These are phyloP conservation scores for Fraxinus sp. DNA, from an alignment of 305 asterid genomes.

Conservation along the genomic window DNA sequence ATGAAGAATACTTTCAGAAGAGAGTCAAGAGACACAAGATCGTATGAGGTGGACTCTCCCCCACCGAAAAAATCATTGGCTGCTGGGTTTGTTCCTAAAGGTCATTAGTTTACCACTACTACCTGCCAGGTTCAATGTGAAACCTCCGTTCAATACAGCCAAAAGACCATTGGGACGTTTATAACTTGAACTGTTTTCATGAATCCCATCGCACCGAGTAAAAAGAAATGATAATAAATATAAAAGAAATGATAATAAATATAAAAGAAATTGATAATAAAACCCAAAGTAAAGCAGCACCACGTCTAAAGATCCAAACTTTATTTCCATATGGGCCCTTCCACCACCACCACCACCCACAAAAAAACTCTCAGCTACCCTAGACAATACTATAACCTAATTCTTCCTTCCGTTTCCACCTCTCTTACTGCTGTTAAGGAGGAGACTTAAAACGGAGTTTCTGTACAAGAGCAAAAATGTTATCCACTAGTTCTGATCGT, in stretches of 20 bases:
- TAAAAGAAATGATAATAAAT: slow-evolving; percentile 8
- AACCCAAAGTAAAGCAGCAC: neutral
- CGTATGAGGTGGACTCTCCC: neutral
- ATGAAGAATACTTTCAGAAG: neutral
- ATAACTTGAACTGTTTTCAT: slow-evolving; percentile 10
- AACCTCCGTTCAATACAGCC: slow-evolving; percentile 5
- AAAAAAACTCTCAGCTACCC: slow-evolving; percentile 28
- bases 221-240: slow-evolving; percentile 4
- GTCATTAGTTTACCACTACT: slow-evolving; percentile 3
- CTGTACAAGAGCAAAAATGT: neutral
- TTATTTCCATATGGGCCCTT: slow-evolving; percentile 18
- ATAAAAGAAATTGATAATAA: slow-evolving; percentile 6
- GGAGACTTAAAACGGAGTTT: neutral
- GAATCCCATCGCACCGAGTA: neutral
- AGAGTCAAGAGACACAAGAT: slow-evolving; percentile 2
- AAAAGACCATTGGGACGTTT: slow-evolving; percentile 6
- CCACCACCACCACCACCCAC: neutral
- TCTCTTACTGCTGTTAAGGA: slow-evolving; percentile 7
- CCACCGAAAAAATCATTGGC: neutral
- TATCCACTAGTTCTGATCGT: slow-evolving; percentile 17
- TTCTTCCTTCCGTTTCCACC: slow-evolving; percentile 21
- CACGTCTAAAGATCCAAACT: slow-evolving; percentile 36
- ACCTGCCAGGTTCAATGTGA: slow-evolving; percentile 8
- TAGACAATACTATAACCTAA: slow-evolving; percentile 28
- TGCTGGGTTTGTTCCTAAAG: slow-evolving; percentile 8